Evolutionary conservation across 1,284 basidiomycete species (phyloP).

Genomic region (Spongiforma sp.): DNA sequence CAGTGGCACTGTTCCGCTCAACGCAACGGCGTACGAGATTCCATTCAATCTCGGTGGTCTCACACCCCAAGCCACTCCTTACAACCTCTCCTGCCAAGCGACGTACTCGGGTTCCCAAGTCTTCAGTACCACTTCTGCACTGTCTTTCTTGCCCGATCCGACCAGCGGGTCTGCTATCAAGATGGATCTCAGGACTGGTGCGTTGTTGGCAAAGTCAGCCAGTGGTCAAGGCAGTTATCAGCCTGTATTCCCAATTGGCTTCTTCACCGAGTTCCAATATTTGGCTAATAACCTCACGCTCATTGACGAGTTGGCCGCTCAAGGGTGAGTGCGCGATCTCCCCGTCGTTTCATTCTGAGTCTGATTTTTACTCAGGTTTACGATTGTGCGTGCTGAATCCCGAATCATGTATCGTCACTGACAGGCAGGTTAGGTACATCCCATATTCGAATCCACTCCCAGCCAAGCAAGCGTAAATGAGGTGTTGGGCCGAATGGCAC

Average conservation of each 20-base stretch:
- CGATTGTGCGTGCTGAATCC: slow-evolving; percentile 28
- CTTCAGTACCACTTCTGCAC: slow-evolving; percentile 49
- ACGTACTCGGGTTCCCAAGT: slow-evolving; percentile 42
- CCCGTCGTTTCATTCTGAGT: not conserved
- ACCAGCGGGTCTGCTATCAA: slow-evolving; percentile 60
- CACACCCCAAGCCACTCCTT: slow-evolving; percentile 29
- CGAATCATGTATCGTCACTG: slow-evolving; percentile 1
- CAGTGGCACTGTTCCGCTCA: slow-evolving; percentile 34
- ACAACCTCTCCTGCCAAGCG: slow-evolving; percentile 35
- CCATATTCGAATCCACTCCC: slow-evolving; percentile 66
- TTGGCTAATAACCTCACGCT: slow-evolving; percentile 59
- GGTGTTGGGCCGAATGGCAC: slow-evolving; percentile 70
- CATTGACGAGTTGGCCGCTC: slow-evolving; percentile 59
- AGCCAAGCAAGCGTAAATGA: slow-evolving; percentile 50
- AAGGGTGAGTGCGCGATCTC: slow-evolving; percentile 54
- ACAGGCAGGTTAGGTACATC: slow-evolving; percentile 55
- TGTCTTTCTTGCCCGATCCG: slow-evolving; percentile 67
- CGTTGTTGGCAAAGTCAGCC: slow-evolving; percentile 60
- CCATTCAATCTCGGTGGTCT: slow-evolving; percentile 26
- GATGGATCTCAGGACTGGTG: slow-evolving; percentile 73
- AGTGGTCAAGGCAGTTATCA: slow-evolving; percentile 54
- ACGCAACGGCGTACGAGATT: slow-evolving; percentile 33
- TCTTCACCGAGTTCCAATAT: slow-evolving; percentile 74
- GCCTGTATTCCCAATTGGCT: slow-evolving; percentile 73
- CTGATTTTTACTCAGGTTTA: slow-evolving; percentile 34